Evolutionary conservation across 2,329 filamentous ascomycete genomes (phyloP).

Genomic region (Trichoderma oligosporum): DNA sequence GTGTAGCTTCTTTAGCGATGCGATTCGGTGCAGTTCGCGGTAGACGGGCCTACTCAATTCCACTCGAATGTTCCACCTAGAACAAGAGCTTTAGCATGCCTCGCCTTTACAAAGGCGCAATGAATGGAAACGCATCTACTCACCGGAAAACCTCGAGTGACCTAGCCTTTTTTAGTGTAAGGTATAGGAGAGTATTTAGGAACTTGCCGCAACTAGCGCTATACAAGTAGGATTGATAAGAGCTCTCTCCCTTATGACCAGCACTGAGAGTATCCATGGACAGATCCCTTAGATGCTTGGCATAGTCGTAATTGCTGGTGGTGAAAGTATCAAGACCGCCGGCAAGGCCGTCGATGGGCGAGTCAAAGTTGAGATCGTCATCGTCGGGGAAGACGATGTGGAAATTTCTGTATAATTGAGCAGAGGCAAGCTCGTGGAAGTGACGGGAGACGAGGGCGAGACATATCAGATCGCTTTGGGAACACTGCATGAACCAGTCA

Average conservation of each 20-base stretch:
- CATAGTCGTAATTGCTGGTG: conserved; percentile 62
- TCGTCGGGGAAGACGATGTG: conserved; percentile 60
- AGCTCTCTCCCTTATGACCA: conserved; percentile 50
- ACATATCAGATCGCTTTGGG: conserved; percentile 51
- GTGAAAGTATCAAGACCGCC: conserved; percentile 58
- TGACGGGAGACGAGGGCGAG: conserved; percentile 56
- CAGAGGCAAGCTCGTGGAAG: conserved; percentile 55
- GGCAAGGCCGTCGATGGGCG: conserved; percentile 54
- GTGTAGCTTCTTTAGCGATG: conserved; percentile 50
- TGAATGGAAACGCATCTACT: conserved; percentile 24
- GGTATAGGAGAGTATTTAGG: conserved; percentile 56
- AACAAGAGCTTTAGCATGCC: background rate
- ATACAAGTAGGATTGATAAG: conserved; percentile 53
- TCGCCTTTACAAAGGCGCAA: background rate
- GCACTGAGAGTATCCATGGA: conserved; percentile 53
- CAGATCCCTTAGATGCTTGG: conserved; percentile 53
- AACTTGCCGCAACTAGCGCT: conserved; percentile 59
- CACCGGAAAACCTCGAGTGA: conserved; percentile 56
- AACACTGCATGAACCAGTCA: conserved; percentile 40
- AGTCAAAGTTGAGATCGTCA: conserved; percentile 50
- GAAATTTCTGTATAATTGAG: conserved; percentile 57
- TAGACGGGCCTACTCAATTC: conserved; percentile 59
- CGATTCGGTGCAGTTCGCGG: conserved; percentile 51
- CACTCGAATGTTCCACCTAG: conserved; percentile 59
- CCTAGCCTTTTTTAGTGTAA: conserved; percentile 53